Evolutionary conservation across 805 yeast species (phyloP).

Genomic region (Blastobotrys mokoenaii): DNA sequence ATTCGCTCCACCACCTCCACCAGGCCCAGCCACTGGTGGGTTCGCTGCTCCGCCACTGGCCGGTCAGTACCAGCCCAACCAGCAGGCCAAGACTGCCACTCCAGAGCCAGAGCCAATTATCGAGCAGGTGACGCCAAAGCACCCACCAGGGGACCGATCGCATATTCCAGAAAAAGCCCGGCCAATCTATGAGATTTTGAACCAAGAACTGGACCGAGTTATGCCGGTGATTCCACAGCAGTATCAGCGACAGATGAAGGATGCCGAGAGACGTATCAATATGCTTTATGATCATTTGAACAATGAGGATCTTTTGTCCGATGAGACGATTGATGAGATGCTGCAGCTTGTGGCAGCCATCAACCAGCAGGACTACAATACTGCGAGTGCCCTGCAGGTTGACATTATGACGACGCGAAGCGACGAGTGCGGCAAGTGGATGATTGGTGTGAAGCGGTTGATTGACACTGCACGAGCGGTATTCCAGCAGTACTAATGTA

Average conservation of each 20-base stretch:
- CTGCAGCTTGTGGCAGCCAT: conserved; percentile 43
- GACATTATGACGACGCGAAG: conserved; percentile 57
- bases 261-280: conserved; percentile 74
- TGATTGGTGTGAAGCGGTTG: conserved; percentile 81
- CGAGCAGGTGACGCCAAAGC: conserved; percentile 21
- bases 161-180: conserved; percentile 53
- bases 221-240: conserved; percentile 69
- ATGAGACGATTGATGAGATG: conserved; percentile 47
- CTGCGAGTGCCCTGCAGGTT: conserved; percentile 43
- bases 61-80: conserved; percentile 6
- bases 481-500: neutral
- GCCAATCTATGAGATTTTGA: conserved; percentile 53
- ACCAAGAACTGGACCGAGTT: conserved; percentile 47
- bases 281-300: conserved; percentile 72
- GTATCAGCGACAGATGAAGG: conserved; percentile 62
- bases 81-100: conserved; percentile 22
- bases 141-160: conserved; percentile 58
- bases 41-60: conserved; percentile 9
- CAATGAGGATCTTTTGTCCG: conserved; percentile 56
- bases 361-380: conserved; percentile 43
- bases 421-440: conserved; percentile 84
- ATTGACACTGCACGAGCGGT: conserved; percentile 49
- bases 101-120: conserved; percentile 13
- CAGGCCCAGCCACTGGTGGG: conserved; percentile 1
- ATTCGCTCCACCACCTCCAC: conserved; percentile 5